Evolutionary conservation across 2,329 filamentous ascomycete species (phyloP), one percentile per base, ranked within the genome.

Genomic region (Hypoxylon sp.): DNA sequence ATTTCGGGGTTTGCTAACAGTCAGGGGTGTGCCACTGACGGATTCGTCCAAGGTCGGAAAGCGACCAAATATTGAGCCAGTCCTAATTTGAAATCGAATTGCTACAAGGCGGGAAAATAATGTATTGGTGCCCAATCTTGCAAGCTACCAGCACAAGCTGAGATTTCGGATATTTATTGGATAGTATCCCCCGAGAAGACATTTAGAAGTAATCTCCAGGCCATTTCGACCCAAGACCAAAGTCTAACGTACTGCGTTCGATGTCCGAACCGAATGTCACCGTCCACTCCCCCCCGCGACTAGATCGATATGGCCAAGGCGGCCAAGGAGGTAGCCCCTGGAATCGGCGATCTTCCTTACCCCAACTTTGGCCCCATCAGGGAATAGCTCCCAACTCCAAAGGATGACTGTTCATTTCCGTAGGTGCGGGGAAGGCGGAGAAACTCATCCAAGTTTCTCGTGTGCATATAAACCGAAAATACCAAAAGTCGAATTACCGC

Each of bases 391-490:
- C 51, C 47, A 48, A 54, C 31, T 58, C 17, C 17, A 35, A 21
- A 51, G 13, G 27, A 24, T 15, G 42, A 31, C 29, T 11, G 27
- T 27, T 52, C 37, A 50, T 53, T 56, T 97, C 93, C 0, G 93
- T 81, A 2, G 91, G 93, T 64, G 64, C 54, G 69, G 62, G 57
- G 65, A 50, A 67, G 24, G 55, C 44, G 55, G 61, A 56, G 60
- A 44, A 52, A 42, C 42, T 17, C 42, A 37, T 42, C 58, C 62
- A 27, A 27, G 63, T 46, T 32, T n/a, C 37, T 69, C 69, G 67
- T 62, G 37, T 35, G 39, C 11, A 59, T 61, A 66, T 68, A 63
- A 44, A 55, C 67, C 67, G 69, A 70, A 55, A 58, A 46, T 24
- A 65, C 46, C 31, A 47, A 35, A 48, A 59, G 44, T 31, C 29